Percentiles rank a stretch among this genome's conserved stretches.
Evolutionary conservation across 2,329 filamentous ascomycete genomes (phyloP).

Genomic region (Beauveria rudraprayagi): DNA sequence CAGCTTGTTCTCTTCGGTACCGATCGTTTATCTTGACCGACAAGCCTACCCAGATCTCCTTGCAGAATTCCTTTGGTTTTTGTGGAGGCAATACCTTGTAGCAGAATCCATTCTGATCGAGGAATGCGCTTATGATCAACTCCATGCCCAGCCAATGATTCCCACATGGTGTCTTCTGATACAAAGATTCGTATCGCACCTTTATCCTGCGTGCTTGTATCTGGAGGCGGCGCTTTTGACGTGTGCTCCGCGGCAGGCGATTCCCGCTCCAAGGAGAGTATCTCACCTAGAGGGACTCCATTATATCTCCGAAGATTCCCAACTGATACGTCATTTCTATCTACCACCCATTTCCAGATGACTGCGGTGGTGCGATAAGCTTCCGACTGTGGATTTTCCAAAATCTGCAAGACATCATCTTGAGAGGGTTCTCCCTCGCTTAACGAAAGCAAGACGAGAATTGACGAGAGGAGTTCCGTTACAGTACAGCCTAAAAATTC

Average conservation of each 20-base stretch:
- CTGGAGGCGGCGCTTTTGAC: neutral
- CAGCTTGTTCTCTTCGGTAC: slow-evolving; percentile 54
- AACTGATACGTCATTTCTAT: slow-evolving; percentile 28
- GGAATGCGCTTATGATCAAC: slow-evolving; percentile 51
- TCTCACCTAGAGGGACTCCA: slow-evolving; percentile 30
- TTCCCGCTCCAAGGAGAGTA: slow-evolving; percentile 18
- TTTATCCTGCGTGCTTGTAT: neutral
- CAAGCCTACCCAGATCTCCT: slow-evolving; percentile 48
- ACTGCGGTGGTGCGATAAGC: slow-evolving; percentile 22
- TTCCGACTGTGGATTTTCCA: slow-evolving; percentile 10
- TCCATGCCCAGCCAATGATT: slow-evolving; percentile 49
- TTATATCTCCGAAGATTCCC: slow-evolving; percentile 25
- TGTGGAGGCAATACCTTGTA: slow-evolving; percentile 49
- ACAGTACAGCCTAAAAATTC: slow-evolving; percentile 23
- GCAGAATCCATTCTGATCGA: slow-evolving; percentile 49
- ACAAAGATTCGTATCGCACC: slow-evolving; percentile 33
- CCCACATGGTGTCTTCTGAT: slow-evolving; percentile 50
- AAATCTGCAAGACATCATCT: slow-evolving; percentile 13
- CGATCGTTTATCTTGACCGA: slow-evolving; percentile 55
- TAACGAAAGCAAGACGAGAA: slow-evolving; percentile 16
- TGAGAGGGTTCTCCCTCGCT: slow-evolving; percentile 11
- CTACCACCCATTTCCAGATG: slow-evolving; percentile 30
- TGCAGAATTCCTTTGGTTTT: slow-evolving; percentile 50
- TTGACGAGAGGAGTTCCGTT: slow-evolving; percentile 24
- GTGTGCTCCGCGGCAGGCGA: neutral